phyloP scores from a whole-genome alignment of 2,329 filamentous ascomycete species.

The Didymella pomorum region DNA sequence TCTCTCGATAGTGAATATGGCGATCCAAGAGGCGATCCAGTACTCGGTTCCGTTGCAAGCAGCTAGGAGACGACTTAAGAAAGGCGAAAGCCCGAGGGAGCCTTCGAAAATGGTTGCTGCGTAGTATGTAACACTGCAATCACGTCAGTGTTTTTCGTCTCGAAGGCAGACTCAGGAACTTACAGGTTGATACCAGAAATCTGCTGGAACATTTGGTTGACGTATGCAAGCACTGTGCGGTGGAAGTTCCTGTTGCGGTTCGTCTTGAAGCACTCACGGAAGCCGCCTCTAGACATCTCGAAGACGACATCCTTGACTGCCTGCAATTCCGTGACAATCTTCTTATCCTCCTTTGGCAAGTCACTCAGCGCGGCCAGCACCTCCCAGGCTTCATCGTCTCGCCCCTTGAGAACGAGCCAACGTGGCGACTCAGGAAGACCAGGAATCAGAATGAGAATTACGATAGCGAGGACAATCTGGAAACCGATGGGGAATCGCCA shows the following conservation, averaged over 20 bases:
- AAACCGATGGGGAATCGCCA: constrained; percentile 63
- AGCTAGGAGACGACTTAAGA: constrained; percentile 49
- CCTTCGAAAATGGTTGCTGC: constrained; percentile 54
- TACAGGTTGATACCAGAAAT: constrained; percentile 11
- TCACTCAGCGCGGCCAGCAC: constrained; percentile 51
- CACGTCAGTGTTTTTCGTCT: no score
- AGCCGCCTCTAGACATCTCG: constrained; percentile 56
- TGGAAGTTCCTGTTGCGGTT: constrained; percentile 56
- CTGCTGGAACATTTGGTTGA: constrained; percentile 58
- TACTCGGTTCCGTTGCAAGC: constrained; percentile 54
- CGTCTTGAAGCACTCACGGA: constrained; percentile 67
- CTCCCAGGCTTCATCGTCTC: constrained; percentile 54
- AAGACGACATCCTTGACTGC: constrained; percentile 51
- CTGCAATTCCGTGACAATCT: constrained; percentile 47
- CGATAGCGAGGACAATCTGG: constrained; percentile 65
- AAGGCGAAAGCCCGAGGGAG: constrained; percentile 50
- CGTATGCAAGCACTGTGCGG: constrained; percentile 53
- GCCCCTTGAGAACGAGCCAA: constrained; percentile 62
- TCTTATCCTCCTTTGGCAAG: constrained; percentile 49
- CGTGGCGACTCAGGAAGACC: constrained; percentile 55
- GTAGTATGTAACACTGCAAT: constrained; percentile 51
- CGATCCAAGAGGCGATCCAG: constrained; percentile 54
- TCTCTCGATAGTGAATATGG: constrained; percentile 52
- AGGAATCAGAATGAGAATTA: constrained; percentile 60
- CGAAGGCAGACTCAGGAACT: not conserved